Base-by-base conservation (phyloP, 352 stramenopile species). In the Globisporangium acanthophoron region DNA sequence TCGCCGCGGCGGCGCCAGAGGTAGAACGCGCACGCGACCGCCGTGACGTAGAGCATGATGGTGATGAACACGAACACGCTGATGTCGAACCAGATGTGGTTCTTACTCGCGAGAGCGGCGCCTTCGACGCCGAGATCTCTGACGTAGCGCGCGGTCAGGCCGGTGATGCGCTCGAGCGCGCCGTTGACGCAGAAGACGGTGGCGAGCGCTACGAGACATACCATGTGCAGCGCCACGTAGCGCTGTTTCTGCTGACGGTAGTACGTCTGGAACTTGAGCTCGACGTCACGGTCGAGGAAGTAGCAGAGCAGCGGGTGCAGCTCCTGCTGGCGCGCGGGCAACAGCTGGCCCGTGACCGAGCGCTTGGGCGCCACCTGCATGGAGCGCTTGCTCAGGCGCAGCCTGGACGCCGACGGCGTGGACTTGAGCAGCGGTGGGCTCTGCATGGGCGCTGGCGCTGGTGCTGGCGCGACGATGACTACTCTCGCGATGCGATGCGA, bases 231-330 rank as follows among this genome's bases (percentile, higher is more conserved):
- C 21, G 62, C 46, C 16, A 79, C 39, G 8, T 54, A 40, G 1
- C 16, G 51, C 50, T 87, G 75, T 40, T 75, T 78, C 55, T 85
- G 64, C 3, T 70, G 63, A 1, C 69, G 71, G 44, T 74, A 82
- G 54, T 76, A 88, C 0, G 69, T 74, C 62, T 88, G 78, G 64
- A 86, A 88, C 52, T 82, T 74, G 49, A 72, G 71, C 59, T 88
- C 78, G 27, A 86, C 67, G 46, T 77, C 66, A 51, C 62, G 64
- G 46, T 88, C 74, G 51, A 80, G 24, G 44, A 88, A 88, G 61
- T 71, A 75, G 57, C 71, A 75, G 31, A 82, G 61, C 12, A 74
- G 35, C 12, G 62, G 37, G 54, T 85, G 73, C 15, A 71, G 69
- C 13, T 77, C 72, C 37, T 83, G 71, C 50, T 77, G 64, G 18